Conservation (phyloP, 768 basidiomycete species). For the Polyporus arcularius region DNA sequence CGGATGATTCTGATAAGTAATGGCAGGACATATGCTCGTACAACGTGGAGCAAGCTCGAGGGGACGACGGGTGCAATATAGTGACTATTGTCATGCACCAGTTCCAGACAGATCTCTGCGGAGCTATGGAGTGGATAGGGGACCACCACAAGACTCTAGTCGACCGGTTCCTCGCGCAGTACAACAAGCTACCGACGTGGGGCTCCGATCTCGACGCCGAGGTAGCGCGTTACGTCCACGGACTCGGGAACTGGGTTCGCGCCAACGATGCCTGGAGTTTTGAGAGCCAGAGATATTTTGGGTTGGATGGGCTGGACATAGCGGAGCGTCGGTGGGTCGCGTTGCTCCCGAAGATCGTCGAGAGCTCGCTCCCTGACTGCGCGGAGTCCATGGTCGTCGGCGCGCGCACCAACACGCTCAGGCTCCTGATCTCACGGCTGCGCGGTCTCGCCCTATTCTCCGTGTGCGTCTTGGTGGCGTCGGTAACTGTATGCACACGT, state of each 20-base stretch:
- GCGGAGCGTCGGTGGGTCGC: slow-evolving; percentile 18
- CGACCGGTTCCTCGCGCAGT: slow-evolving; percentile 22
- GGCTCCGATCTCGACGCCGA: slow-evolving; percentile 28
- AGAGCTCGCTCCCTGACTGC: not conserved
- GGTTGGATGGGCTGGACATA: slow-evolving; percentile 25
- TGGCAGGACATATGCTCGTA: slow-evolving; percentile 32
- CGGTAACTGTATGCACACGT: too few relatives aligned
- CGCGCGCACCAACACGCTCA: not conserved
- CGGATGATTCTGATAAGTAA: not conserved
- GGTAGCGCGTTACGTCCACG: slow-evolving; percentile 28
- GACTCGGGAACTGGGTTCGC: slow-evolving; percentile 30
- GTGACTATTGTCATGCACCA: slow-evolving; percentile 28
- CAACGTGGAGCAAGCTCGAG: slow-evolving; percentile 30
- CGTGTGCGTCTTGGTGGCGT: too few relatives aligned
- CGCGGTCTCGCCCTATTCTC: too few relatives aligned
- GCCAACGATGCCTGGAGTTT: slow-evolving; percentile 30
- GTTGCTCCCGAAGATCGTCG: slow-evolving; percentile 5
- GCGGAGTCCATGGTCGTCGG: not conserved
- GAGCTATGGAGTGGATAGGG: slow-evolving; percentile 20
- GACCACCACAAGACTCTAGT: not conserved
- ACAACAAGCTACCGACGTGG: slow-evolving; percentile 29
- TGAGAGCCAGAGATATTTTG: slow-evolving; percentile 33
- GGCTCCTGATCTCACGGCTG: too few relatives aligned
- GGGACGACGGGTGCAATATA: slow-evolving; percentile 30
- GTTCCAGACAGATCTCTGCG: slow-evolving; percentile 8